Conservation (phyloP, 192 early-diverging fungal genomes). For the Entophlyctis luteolus region DNA sequence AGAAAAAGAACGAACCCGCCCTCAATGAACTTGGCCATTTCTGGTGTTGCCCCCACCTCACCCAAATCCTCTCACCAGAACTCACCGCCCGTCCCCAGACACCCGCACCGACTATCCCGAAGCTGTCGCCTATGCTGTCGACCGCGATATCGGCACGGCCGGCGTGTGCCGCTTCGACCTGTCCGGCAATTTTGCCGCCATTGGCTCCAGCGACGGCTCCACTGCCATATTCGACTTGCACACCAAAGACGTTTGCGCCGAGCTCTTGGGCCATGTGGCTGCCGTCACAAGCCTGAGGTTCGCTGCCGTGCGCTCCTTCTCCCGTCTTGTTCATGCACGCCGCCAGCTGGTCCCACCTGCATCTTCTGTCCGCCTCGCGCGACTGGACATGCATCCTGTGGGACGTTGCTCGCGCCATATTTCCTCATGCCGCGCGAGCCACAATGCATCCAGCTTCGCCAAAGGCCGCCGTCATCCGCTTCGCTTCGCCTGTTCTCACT, state of each 20-base stretch:
- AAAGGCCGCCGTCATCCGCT: constrained; percentile 53
- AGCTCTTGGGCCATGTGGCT: constrained; percentile 71
- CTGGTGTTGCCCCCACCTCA: no score
- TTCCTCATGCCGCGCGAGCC: no score
- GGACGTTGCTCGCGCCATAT: constrained; percentile 76
- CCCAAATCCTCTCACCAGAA: no score
- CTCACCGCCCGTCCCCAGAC: background rate
- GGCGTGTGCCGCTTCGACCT: constrained; percentile 67
- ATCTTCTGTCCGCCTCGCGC: constrained; percentile 72
- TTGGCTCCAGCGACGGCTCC: constrained; percentile 73
- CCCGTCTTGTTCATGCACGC: background rate
- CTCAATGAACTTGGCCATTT: no score
- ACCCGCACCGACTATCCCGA: constrained; percentile 50
- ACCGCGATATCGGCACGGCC: constrained; percentile 61
- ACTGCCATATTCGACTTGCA: constrained; percentile 87
- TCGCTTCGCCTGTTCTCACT: constrained; percentile 64
- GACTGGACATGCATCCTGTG: constrained; percentile 84
- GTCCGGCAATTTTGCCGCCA: constrained; percentile 65
- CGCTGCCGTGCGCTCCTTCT: no score
- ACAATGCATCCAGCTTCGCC: constrained; percentile 16
- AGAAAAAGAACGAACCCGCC: no score
- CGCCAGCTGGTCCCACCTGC: no score
- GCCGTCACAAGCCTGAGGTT: constrained; percentile 74
- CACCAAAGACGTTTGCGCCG: constrained; percentile 68
- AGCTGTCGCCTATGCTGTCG: constrained; percentile 69